Conservation (phyloP, 2,329 filamentous ascomycete genomes). For the Xenosphaeropsis pyriputrescens region DNA sequence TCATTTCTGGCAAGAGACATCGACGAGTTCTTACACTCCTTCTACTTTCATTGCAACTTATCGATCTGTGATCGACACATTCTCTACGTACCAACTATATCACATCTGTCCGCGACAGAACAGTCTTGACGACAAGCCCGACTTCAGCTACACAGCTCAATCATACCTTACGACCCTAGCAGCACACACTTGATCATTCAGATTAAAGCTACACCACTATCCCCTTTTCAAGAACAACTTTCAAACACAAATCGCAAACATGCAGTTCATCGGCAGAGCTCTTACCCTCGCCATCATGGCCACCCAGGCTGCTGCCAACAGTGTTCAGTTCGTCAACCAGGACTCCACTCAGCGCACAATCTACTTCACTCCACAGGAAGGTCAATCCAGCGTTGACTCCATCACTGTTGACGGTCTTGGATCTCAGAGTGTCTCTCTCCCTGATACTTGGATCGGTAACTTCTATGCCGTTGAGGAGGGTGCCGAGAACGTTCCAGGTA, state of each 20-base stretch:
- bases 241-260: slow-evolving; percentile 15
- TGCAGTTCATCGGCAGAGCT: slow-evolving; percentile 30
- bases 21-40: slow-evolving; percentile 1
- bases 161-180: neutral
- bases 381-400: slow-evolving; percentile 5
- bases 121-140: neutral
- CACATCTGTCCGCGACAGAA: too few species aligned
- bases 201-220: slow-evolving; percentile 5
- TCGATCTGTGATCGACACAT: neutral
- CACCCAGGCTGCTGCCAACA: slow-evolving; percentile 28
- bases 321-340: slow-evolving; percentile 42
- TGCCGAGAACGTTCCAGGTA: slow-evolving; percentile 25
- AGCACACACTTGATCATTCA: neutral
- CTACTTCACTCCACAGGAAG: slow-evolving; percentile 13
- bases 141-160: neutral
- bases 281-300: slow-evolving; percentile 26
- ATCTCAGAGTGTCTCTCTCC: slow-evolving; percentile 19
- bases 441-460: slow-evolving; percentile 26
- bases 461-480: slow-evolving; percentile 30
- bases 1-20: neutral
- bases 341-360: slow-evolving; percentile 27
- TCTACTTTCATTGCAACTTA: neutral
- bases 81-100: too few species aligned
- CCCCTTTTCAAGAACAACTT: slow-evolving; percentile 6
- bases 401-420: slow-evolving; percentile 10